These are phyloP conservation scores for Candida montana DNA, from an alignment of 805 yeast species.

Conservation along the genomic window DNA sequence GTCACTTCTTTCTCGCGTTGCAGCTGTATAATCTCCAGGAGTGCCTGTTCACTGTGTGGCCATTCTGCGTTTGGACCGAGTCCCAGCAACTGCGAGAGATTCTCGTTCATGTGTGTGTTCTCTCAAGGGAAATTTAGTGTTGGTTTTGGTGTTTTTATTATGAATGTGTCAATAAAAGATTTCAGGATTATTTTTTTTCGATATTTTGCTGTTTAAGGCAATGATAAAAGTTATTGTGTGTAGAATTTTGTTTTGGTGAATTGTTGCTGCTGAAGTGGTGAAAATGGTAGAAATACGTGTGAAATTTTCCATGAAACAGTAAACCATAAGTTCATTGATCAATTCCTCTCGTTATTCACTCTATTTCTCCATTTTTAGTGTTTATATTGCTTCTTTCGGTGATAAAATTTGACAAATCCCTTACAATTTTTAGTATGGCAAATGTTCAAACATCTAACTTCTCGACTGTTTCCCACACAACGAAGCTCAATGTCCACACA, in stretches of 20 bases:
- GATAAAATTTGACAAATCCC: background rate
- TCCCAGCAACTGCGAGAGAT: slow-evolving; percentile 19
- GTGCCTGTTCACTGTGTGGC: slow-evolving; percentile 21
- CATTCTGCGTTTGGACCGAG: slow-evolving; percentile 21
- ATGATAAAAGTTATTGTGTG: too few species aligned
- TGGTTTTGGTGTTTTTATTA: background rate
- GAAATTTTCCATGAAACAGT: too few species aligned
- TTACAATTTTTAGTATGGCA: background rate
- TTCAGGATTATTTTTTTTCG: too few species aligned
- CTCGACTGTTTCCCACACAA: background rate
- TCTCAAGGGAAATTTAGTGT: background rate
- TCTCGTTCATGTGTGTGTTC: slow-evolving; percentile 14
- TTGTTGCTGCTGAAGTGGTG: too few species aligned
- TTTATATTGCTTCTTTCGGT: too few species aligned
- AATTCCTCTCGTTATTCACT: too few species aligned
- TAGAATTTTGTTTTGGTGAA: too few species aligned
- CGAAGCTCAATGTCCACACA: background rate
- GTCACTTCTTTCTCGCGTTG: slow-evolving; percentile 68
- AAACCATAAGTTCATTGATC: too few species aligned
- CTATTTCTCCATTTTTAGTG: too few species aligned
- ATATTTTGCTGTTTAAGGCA: too few species aligned
- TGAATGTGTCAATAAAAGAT: background rate
- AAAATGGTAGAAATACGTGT: too few species aligned
- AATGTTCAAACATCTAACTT: background rate
- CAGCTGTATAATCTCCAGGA: slow-evolving; percentile 20